phyloP scores from a whole-genome alignment of 1,284 basidiomycete genomes.

The Rhizopogon hawkerae region DNA sequence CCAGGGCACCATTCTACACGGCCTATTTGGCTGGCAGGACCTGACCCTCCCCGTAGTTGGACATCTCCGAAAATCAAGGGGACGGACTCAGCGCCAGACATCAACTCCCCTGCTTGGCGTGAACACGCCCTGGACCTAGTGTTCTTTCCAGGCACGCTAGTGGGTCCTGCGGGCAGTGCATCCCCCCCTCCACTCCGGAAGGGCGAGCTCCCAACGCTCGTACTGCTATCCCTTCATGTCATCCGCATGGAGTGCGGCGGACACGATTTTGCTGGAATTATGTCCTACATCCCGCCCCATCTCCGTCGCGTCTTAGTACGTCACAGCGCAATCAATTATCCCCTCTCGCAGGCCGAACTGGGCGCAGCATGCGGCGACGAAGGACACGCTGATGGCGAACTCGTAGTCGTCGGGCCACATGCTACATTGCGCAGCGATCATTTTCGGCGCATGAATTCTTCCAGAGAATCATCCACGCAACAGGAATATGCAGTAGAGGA shows the following conservation, averaged over 20 bases:
- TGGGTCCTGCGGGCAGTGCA: conserved; percentile 1
- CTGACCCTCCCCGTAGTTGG: conserved; percentile 45
- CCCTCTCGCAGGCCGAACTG: conserved; percentile 41
- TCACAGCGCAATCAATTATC: conserved; percentile 45
- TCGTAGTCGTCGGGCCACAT: conserved; percentile 51
- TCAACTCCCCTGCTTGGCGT: conserved; percentile 39
- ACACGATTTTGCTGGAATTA: conserved; percentile 32
- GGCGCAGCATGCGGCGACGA: conserved; percentile 39
- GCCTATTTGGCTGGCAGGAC: conserved; percentile 31
- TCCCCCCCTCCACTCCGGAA: conserved; percentile 10
- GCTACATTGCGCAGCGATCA: conserved; percentile 36
- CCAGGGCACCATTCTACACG: conserved; percentile 2
- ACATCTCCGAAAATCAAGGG: conserved; percentile 10
- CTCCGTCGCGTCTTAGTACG: conserved; percentile 49
- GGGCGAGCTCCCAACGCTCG: conserved; percentile 35
- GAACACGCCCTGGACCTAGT: conserved; percentile 43
- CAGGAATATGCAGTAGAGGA: conserved; percentile 4
- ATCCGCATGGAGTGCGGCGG: conserved; percentile 23
- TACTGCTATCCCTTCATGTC: conserved; percentile 33
- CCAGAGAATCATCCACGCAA: not conserved
- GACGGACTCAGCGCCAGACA: conserved; percentile 15
- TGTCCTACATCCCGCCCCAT: conserved; percentile 46
- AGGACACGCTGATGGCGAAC: conserved; percentile 50
- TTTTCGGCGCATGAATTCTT: conserved; percentile 23
- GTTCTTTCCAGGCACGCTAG: conserved; percentile 22